A percentile compares a stretch with the other conserved stretches of the same genome.
phyloP scores from a whole-genome alignment of 2,329 filamentous ascomycete species.

The Helminthosporium solani region DNA sequence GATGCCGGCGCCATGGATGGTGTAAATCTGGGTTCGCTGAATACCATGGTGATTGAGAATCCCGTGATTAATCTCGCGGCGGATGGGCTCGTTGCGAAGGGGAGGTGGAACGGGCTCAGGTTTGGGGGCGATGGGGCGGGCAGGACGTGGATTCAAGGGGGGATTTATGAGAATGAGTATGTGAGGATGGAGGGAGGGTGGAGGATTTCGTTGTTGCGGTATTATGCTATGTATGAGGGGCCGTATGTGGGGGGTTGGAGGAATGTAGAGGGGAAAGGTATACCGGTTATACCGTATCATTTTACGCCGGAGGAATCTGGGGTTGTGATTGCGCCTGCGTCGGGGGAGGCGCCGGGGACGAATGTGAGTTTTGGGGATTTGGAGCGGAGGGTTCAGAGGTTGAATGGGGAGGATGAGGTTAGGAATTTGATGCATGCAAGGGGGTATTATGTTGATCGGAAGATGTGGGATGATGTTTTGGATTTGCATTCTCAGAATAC shows the following conservation, averaged over 20 bases:
- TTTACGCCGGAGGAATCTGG: slow-evolving; percentile 23
- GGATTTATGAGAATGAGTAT: slow-evolving; percentile 28
- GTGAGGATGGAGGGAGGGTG: slow-evolving; percentile 12
- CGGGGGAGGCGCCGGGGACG: slow-evolving; percentile 9
- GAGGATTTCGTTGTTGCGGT: slow-evolving; percentile 20
- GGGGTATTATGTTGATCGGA: slow-evolving; percentile 26
- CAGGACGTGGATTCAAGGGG: slow-evolving; percentile 21
- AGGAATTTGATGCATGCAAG: slow-evolving; percentile 26
- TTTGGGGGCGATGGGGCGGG: slow-evolving; percentile 25
- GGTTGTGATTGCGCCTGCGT: slow-evolving; percentile 16
- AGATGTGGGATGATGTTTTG: slow-evolving; percentile 29
- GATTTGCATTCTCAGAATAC: slow-evolving; percentile 20
- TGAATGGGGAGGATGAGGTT: slow-evolving; percentile 28
- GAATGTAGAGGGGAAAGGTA: slow-evolving; percentile 16
- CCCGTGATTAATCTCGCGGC: slow-evolving; percentile 20
- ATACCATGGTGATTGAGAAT: slow-evolving; percentile 23
- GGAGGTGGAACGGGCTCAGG: slow-evolving; percentile 25
- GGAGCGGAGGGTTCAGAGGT: slow-evolving; percentile 13
- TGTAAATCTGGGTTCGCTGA: slow-evolving; percentile 15
- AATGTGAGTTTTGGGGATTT: slow-evolving; percentile 15
- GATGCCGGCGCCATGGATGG: slow-evolving; percentile 23
- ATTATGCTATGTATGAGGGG: slow-evolving; percentile 24
- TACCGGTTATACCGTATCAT: slow-evolving; percentile 25
- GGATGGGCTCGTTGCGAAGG: slow-evolving; percentile 21
- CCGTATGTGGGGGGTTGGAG: slow-evolving; percentile 22